Base-by-base conservation (phyloP, 805 yeast species). In the Naumovozyma castellii region DNA sequence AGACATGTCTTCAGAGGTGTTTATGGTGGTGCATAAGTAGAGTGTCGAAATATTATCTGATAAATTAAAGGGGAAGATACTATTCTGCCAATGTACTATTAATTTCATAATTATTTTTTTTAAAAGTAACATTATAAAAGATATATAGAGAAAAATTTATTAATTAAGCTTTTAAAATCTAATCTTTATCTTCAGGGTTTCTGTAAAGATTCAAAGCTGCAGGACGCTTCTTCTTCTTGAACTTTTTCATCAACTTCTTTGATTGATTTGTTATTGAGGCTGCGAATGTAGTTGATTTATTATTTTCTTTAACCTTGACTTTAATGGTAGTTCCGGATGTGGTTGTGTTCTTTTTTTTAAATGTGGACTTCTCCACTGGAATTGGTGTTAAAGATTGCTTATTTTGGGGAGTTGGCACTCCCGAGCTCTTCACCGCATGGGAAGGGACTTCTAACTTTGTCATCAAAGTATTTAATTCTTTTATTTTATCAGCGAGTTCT, bases 1-100 rank as follows among this genome's bases (percentile, higher is more conserved):
- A 68, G 62, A 35, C 49, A 51, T 13, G 65, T 68, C 3, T 78
- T 78, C 50, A 55, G 56, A 13, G 71, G 72, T 3, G 80, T 74
- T 5, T 76, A 74, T 44, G 78, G 78, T 40, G 77, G 76, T 37
- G 27, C 27, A n/a, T n/a, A n/a, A n/a, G n/a, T n/a, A n/a, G n/a
- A n/a, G n/a, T n/a, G n/a, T n/a, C n/a, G n/a, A n/a, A n/a, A n/a
- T n/a, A n/a, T n/a, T n/a, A n/a, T n/a, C n/a, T n/a, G n/a, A n/a
- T n/a, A n/a, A n/a, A n/a, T n/a, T n/a, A n/a, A n/a, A n/a, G n/a
- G n/a, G n/a, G 29, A 25, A 34, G 9, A 22, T 34, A 13, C 17
- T 29, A 30, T 14, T 18, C 25, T 18, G 33, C 13, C 27, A 35
- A 20, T 10, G 30, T 13, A 14, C 12, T 8, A n/a, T 16, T 14